Conservation (phyloP, 805 yeast species). For the Debaryomyces hansenii region DNA sequence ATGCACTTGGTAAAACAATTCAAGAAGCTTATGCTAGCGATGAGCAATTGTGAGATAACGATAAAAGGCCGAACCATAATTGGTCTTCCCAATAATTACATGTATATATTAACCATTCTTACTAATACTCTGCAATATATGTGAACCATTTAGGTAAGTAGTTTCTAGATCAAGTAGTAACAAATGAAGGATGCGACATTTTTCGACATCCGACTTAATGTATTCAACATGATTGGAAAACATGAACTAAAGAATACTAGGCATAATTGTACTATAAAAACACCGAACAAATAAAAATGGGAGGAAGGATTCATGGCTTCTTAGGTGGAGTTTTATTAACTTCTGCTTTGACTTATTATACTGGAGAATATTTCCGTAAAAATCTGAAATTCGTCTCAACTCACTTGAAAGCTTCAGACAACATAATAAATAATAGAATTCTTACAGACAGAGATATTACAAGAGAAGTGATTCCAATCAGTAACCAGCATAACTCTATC, state of each 20-base stretch:
- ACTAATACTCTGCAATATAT: background rate
- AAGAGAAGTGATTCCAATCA: conserved; percentile 44
- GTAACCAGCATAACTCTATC: conserved; percentile 20
- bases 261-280: background rate
- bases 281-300: conserved; percentile 21
- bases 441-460: conserved; percentile 47
- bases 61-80: background rate
- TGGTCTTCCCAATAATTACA: background rate
- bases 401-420: conserved; percentile 48
- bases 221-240: background rate
- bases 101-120: background rate
- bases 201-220: background rate
- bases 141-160: background rate
- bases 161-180: too few relatives aligned
- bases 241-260: background rate
- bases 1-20: conserved; percentile 24
- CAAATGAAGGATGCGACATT: background rate
- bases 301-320: conserved; percentile 46
- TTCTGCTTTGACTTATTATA: conserved; percentile 60
- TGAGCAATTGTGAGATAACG: background rate
- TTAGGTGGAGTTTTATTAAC: conserved; percentile 58
- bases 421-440: conserved; percentile 53
- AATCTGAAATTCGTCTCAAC: conserved; percentile 47
- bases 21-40: conserved; percentile 5
- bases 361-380: conserved; percentile 53